Evolutionary conservation across 2,329 filamentous ascomycete species (phyloP), one percentile per base, ranked within the genome.

Genomic region (Pseudocercospora macadamiae): DNA sequence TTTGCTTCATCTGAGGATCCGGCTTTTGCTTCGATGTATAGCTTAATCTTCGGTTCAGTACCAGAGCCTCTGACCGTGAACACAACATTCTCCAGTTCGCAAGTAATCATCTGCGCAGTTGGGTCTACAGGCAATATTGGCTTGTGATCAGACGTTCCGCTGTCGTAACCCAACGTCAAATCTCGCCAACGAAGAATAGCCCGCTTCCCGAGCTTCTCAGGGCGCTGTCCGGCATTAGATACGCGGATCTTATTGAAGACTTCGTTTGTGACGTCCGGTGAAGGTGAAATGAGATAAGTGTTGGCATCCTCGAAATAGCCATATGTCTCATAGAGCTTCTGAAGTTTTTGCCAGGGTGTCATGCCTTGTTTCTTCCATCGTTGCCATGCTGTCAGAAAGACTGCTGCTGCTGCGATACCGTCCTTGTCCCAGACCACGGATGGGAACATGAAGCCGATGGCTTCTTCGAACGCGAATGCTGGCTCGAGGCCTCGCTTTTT

Each of bases 21-120:
- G 2, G 74, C 78, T 52, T 73, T 76, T 42, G 76, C 79, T 62
- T 83, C 81, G 52, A 83, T 80, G 64, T 83, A 83, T 45, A 83
- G 65, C 70, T 88, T 88, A 62, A 88, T 86, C 76, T 88, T 88
- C 0, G 86, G 86, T 71, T 88, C 86, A 1, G 86, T 88, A 1
- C 85, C 85, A 2, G 84, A 86, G 1, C 81, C 84, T 64, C 85
- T 73, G 19, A 86, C 77, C 2, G 85, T 87, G 65, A 87, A 86
- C 21, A 82, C 78, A 10, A 86, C 77, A 26, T 79, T 79, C 25
- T 84, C 79, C 37, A 87, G 70, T 75, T 85, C 84, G 59, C 77
- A 80, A 2, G 85, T 88, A 65, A 88, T 81, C 86, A 88, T 88
- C 74, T 88, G 84, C 57, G 81, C 84, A 10, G 72, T 78, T 18